These are phyloP conservation scores for Phytophthora lateralis DNA, from an alignment of 352 stramenopile species.

Conservation along the genomic window DNA sequence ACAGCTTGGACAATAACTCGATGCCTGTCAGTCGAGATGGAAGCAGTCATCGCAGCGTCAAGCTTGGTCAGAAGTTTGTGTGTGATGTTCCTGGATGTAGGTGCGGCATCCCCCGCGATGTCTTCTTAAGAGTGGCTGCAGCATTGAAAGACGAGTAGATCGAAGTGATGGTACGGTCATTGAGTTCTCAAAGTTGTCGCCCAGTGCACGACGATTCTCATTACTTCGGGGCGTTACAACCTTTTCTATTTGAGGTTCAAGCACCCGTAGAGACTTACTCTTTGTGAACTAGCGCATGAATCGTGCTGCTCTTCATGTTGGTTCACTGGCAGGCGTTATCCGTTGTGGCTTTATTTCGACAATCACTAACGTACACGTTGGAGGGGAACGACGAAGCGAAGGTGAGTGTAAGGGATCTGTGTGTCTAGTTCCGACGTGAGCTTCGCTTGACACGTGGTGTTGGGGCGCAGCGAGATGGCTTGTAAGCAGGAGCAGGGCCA, in stretches of 20 bases:
- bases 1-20: slow-evolving; percentile 5
- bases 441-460: neutral
- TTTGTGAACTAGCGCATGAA: slow-evolving; percentile 6
- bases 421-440: neutral
- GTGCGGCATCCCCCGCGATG: slow-evolving; percentile 64
- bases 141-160: slow-evolving; percentile 55
- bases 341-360: slow-evolving; percentile 32
- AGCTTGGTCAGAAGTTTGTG: slow-evolving; percentile 32
- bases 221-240: slow-evolving; percentile 6
- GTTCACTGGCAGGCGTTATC: slow-evolving; percentile 9
- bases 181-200: neutral
- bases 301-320: neutral
- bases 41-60: slow-evolving; percentile 2
- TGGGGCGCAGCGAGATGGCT: slow-evolving; percentile 16
- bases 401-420: neutral
- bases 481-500: slow-evolving; percentile 21
- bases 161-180: neutral
- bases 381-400: neutral
- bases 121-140: slow-evolving; percentile 56
- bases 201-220: slow-evolving; percentile 2
- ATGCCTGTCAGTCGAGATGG: slow-evolving; percentile 1
- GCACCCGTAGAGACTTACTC: slow-evolving; percentile 13
- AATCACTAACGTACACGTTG: slow-evolving; percentile 4
- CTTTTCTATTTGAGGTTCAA: slow-evolving; percentile 11
- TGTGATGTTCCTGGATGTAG: slow-evolving; percentile 58